A percentile compares a stretch with the other conserved stretches of the same genome.
phyloP scores from a whole-genome alignment of 306 rosid genomes.

The Rosa rugosa region DNA sequence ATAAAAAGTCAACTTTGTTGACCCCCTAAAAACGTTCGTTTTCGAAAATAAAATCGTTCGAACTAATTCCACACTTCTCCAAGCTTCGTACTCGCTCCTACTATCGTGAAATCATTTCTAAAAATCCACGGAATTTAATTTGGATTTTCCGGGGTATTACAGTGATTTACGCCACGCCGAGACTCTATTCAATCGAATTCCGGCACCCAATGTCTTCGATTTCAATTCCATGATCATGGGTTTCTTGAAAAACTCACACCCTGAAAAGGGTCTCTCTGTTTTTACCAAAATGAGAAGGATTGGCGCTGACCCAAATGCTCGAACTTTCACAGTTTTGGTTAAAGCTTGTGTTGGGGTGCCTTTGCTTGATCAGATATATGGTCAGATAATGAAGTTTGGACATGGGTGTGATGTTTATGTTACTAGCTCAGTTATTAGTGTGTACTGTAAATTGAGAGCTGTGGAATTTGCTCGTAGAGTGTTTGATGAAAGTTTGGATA shows the following conservation, averaged over 20 bases:
- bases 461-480: conserved; percentile 20
- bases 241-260: background rate
- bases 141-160: too few species aligned
- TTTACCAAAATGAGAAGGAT: conserved; percentile 21
- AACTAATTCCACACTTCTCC: too few species aligned
- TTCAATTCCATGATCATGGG: conserved; percentile 27
- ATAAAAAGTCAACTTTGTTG: too few species aligned
- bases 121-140: too few species aligned
- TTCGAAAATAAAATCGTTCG: too few species aligned
- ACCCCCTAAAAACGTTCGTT: too few species aligned
- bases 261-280: conserved; percentile 26
- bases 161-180: conserved; percentile 11
- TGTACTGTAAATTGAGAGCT: conserved; percentile 8
- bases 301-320: conserved; percentile 22
- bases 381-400: conserved; percentile 26
- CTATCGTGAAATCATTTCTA: too few species aligned
- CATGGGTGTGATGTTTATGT: conserved; percentile 22
- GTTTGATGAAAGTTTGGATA: conserved; percentile 16
- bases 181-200: conserved; percentile 6
- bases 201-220: conserved; percentile 19
- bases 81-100: too few species aligned
- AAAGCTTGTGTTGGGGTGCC: conserved; percentile 3
- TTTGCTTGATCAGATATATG: conserved; percentile 20
- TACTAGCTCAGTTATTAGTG: conserved; percentile 19
- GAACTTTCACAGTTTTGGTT: conserved; percentile 20